phyloP scores from a whole-genome alignment of 495 filamentous ascomycete species.

The Penicillium argentinense region DNA sequence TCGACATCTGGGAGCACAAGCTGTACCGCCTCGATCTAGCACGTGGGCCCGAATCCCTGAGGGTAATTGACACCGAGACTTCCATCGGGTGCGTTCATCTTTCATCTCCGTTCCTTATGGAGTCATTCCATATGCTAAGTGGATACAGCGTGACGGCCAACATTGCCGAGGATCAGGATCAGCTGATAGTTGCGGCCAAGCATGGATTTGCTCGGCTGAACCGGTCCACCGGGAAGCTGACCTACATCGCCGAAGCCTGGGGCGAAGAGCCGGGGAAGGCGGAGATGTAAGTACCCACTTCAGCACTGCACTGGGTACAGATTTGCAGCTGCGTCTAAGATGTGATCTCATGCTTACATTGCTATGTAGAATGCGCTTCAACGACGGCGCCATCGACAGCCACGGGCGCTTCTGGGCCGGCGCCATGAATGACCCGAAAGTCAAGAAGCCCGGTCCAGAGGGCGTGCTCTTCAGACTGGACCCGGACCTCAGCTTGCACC shows the following conservation, averaged over 20 bases:
- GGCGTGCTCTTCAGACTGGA: constrained; percentile 65
- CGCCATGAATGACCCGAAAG: constrained; percentile 75
- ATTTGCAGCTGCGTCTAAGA: no score
- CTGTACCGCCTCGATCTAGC: constrained; percentile 72
- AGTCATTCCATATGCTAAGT: background rate
- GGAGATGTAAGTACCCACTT: constrained; percentile 38
- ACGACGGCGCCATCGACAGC: constrained; percentile 82
- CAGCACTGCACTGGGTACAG: background rate
- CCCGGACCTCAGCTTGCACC: constrained; percentile 58
- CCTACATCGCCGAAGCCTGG: constrained; percentile 63
- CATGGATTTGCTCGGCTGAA: constrained; percentile 75
- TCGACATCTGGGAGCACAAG: constrained; percentile 82
- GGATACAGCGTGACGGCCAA: constrained; percentile 70
- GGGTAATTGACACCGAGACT: constrained; percentile 63
- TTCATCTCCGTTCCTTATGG: background rate
- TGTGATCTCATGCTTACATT: background rate
- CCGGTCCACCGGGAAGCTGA: constrained; percentile 59
- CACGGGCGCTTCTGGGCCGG: constrained; percentile 85
- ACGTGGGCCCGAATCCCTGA: constrained; percentile 62
- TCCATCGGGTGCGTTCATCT: constrained; percentile 54
- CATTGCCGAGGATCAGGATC: constrained; percentile 56
- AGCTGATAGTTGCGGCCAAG: constrained; percentile 79
- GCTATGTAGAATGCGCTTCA: constrained; percentile 57
- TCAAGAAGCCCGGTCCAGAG: constrained; percentile 35
- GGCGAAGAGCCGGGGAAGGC: constrained; percentile 42